Evolutionary conservation across 179 eudicot genomes (phyloP).

Genomic region (Drosera spatulata): DNA sequence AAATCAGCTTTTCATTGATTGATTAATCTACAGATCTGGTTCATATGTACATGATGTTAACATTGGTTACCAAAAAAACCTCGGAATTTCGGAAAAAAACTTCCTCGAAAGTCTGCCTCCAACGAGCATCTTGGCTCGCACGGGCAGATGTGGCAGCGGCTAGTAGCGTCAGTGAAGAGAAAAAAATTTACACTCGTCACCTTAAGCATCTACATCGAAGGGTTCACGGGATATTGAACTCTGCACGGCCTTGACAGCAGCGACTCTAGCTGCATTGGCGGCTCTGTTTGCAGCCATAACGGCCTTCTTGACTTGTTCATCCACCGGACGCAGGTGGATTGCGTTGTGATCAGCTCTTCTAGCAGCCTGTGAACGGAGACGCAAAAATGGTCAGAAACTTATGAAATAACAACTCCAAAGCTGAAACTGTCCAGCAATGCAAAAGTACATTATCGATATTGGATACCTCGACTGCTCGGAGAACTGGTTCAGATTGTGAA

Average conservation of each 20-base stretch:
- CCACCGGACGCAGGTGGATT: constrained; percentile 46
- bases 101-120: no score
- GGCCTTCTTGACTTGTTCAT: constrained; percentile 81
- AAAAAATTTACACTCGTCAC: background rate
- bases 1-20: no score
- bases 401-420: no score
- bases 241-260: constrained; percentile 89
- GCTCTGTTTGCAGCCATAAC: constrained; percentile 76
- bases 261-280: constrained; percentile 87
- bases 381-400: background rate
- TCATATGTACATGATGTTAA: no score
- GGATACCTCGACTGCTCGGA: constrained; percentile 62
- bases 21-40: no score
- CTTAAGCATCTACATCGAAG: constrained; percentile 11
- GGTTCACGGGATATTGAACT: constrained; percentile 54
- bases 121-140: no score
- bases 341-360: constrained; percentile 72
- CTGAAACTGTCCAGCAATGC: no score
- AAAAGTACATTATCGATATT: no score
- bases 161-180: no score
- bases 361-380: constrained; percentile 41
- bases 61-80: no score
- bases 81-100: no score
- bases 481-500: constrained; percentile 45
- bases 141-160: no score